Evolutionary conservation across 768 basidiomycete species (phyloP), one percentile per base, ranked within the genome.

Genomic region (Mrakia hoshinonis): DNA sequence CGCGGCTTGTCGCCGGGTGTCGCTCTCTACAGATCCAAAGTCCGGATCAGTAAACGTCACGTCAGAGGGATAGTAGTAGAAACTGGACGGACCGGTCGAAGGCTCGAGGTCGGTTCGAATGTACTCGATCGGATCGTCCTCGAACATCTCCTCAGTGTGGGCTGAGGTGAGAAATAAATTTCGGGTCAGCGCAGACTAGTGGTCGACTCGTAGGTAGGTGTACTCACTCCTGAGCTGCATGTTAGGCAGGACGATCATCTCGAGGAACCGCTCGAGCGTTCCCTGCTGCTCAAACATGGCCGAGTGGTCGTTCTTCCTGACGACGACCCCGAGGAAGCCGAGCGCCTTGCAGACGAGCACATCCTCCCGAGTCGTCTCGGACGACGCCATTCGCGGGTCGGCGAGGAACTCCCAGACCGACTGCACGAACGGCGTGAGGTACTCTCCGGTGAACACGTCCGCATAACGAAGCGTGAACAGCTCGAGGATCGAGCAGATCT

Each of bases 51-150:
- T n/a, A 13, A 26, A 29, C 5, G n/a, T 11, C n/a, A 68, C 3
- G 39, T 29, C 12, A 60, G 48, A 52, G 4, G 29, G 47, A 31
- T 11, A 31, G 48, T 18, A 26, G 13, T 7, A 26, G n/a, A 67
- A 4, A 22, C 10, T 24, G 43, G 11, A 66, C 78, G 83, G 79
- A 69, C 89, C 81, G 68, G 87, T 68, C 83, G 84, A 76, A 11
- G 85, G 81, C 18, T 92, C 84, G 34, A 95, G 82, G 76, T 95
- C 92, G 51, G 91, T 84, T 26, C 92, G 87, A 75, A 97, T 90
- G 78, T 89, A 98, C 77, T 98, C 95, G 48, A 95, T 85, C 0
- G 96, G 94, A 75, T 96, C 94, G 73, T 98, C 96, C 80, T 96
- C 93, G 76, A 99, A 98, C 79, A 92, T 88, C 76, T 99, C 96